Conservation (phyloP, 1,284 basidiomycete species). For the Irpex sp. region DNA sequence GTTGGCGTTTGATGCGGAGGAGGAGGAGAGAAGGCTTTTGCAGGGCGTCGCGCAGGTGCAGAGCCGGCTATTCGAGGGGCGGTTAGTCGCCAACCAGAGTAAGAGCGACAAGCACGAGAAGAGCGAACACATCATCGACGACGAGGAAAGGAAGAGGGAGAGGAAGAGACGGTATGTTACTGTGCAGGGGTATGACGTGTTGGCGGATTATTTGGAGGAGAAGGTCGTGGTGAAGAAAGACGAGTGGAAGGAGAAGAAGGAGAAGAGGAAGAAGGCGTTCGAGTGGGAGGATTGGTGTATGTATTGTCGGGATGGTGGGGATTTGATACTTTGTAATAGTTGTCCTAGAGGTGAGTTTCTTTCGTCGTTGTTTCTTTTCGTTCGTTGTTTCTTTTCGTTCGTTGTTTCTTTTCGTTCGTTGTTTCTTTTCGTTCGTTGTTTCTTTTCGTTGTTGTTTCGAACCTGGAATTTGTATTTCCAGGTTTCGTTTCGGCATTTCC, state of each 20-base stretch:
- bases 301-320: slow-evolving; percentile 55
- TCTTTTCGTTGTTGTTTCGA: background rate
- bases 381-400: background rate
- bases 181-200: slow-evolving; percentile 43
- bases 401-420: background rate
- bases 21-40: slow-evolving; percentile 49
- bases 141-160: slow-evolving; percentile 39
- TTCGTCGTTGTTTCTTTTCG: no score
- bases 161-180: slow-evolving; percentile 34
- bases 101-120: slow-evolving; percentile 17
- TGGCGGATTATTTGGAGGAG: slow-evolving; percentile 31
- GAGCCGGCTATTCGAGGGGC: slow-evolving; percentile 56
- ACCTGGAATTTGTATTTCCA: background rate
- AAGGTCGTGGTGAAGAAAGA: slow-evolving; percentile 31
- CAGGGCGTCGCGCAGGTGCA: slow-evolving; percentile 54
- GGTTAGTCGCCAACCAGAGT: slow-evolving; percentile 32
- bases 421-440: background rate
- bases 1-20: slow-evolving; percentile 44
- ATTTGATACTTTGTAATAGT: slow-evolving; percentile 40
- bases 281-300: slow-evolving; percentile 56
- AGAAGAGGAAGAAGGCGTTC: slow-evolving; percentile 27
- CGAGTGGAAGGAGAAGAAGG: slow-evolving; percentile 24
- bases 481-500: background rate
- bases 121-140: slow-evolving; percentile 39
- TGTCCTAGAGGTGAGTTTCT: slow-evolving; percentile 49